Base-by-base conservation (phyloP, 2,329 filamentous ascomycete species). In the Chalara sp. region DNA sequence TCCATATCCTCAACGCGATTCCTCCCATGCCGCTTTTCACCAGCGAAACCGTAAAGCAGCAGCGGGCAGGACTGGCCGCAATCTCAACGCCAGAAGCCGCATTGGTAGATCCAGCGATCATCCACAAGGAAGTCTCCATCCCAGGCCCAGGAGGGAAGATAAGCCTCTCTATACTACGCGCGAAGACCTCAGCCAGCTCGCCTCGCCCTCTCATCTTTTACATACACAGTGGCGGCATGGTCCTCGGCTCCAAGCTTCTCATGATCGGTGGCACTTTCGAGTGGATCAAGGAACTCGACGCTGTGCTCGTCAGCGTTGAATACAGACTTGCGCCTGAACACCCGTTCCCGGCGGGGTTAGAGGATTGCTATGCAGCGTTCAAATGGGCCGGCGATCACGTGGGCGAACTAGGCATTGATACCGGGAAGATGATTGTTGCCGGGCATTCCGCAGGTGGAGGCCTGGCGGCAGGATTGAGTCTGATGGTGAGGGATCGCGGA, bases 271-370 rank as follows among this genome's bases (percentile, higher is more conserved):
- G 68, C 44, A 66, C 80, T 21, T 69, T 75, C 47, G 68, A 68
- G 52, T 72, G 75, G 61, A 73, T 76, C 46, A 70, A 78, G 53
- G 62, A 67, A 37, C 69, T 67, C 44, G 64, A 72, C 37, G 53
- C 78, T 5, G 71, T 73, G 0, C 71, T 77, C 6, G 62, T 83
- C 21, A 76, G 74, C 0, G 71, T 81, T 7, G 79, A 78, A 1
- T 83, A 83, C 61, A 70, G 79, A 6, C 70, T 80, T 5, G 77
- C 78, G 0, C 80, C 80, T 0, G 78, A 82, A 58, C 52, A 81
- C 57, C 75, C 76, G 0, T 80, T 72, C 59, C 79, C 80, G 0
- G 70, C 69, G 0, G 71, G 68, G 0, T 68, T 71, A 6, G 68
- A 81, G 41, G 79, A 82, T 61, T 78, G 76, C 64, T 74, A 74